Percentiles rank a stretch among this genome's conserved stretches.
These are phyloP conservation scores for Linum lewisii DNA, from an alignment of 345 rosid species.

Conservation along the genomic window DNA sequence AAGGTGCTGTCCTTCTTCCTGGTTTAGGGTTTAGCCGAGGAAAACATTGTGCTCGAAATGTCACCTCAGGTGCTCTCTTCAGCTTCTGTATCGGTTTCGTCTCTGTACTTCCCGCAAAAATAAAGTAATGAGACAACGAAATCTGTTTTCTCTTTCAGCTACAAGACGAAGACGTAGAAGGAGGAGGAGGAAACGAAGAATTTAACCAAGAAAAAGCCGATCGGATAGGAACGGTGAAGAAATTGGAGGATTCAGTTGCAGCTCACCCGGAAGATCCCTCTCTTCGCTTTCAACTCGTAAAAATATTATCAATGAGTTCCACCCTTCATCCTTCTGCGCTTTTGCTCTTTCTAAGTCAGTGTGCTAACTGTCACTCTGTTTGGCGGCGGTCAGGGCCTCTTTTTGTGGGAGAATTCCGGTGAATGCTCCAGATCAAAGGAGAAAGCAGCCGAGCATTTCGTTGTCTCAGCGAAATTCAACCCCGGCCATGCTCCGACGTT, in stretches of 20 bases:
- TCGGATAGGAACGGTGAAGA: slow-evolving; percentile 17
- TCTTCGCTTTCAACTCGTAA: slow-evolving; percentile 54
- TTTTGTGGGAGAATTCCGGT: slow-evolving; percentile 46
- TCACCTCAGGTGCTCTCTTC: neutral
- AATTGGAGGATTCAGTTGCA: slow-evolving; percentile 44
- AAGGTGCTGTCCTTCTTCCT: neutral
- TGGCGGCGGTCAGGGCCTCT: slow-evolving; percentile 48
- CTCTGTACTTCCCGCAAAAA: neutral
- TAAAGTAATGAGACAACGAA: neutral
- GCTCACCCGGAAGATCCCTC: slow-evolving; percentile 60
- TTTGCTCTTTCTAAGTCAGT: neutral
- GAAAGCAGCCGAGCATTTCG: slow-evolving; percentile 70
- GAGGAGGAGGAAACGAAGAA: neutral
- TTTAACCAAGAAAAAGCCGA: slow-evolving; percentile 14
- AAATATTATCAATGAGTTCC: neutral
- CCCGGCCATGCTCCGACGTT: slow-evolving; percentile 61
- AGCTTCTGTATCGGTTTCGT: neutral
- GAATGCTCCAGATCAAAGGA: slow-evolving; percentile 25
- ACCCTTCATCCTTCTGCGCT: neutral
- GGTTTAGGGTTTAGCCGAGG: neutral
- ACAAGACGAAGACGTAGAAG: neutral
- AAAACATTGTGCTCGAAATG: neutral
- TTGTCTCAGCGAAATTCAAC: slow-evolving; percentile 55
- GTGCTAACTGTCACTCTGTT: neutral
- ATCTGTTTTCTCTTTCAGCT: neutral